Evolutionary conservation across 2,329 filamentous ascomycete species (phyloP), one percentile per base, ranked within the genome.

Genomic region (Xylariaceae sp.): DNA sequence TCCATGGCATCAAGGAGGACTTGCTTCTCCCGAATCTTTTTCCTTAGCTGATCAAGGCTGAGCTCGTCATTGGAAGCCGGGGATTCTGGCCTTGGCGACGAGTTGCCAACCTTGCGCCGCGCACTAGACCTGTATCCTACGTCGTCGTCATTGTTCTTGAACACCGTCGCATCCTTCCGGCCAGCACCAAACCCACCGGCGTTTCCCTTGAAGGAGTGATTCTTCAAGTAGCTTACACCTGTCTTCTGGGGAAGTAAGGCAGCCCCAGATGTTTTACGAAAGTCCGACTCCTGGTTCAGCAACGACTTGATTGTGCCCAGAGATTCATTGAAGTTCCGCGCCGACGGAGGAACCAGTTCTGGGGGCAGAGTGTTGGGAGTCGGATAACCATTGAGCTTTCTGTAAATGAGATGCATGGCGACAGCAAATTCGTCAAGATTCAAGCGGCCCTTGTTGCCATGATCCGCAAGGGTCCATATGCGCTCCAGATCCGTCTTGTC

Each of bases 361-460:
- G 92, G 78, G 7, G 92, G 92, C 9, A 98, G 71, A 28, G 82
- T 80, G 51, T 80, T 84, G 12, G 92, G 92, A 19, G 96, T 72
- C 2, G 90, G 89, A 53, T 96, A 96, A 22, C 90, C 90, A 51
- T 98, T 96, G 33, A 98, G 72, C 57, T 93, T 94, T 50, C 92
- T 77, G 64, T 98, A 98, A 51, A 98, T 98, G 61, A 98, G 67
- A 71, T 98, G 92, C 92, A 98, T 98, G 8, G 89, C 88, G 33
- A 98, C 90, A 7, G 92, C 89, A 55, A 98, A 98, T 55, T 98
- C 92, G 56, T 98, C 92, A 52, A 96, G 76, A 51, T 98, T 89
- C 19, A 98, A 72, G 36, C 89, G 83, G 13, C 92, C 92, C 58
- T 92, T 92, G 60, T 98, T 95, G 44, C 89, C 83, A 19, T 89